These are phyloP conservation scores for Wallacemonas sp. DNA, from an alignment of 208 protist genomes.

Conservation along the genomic window DNA sequence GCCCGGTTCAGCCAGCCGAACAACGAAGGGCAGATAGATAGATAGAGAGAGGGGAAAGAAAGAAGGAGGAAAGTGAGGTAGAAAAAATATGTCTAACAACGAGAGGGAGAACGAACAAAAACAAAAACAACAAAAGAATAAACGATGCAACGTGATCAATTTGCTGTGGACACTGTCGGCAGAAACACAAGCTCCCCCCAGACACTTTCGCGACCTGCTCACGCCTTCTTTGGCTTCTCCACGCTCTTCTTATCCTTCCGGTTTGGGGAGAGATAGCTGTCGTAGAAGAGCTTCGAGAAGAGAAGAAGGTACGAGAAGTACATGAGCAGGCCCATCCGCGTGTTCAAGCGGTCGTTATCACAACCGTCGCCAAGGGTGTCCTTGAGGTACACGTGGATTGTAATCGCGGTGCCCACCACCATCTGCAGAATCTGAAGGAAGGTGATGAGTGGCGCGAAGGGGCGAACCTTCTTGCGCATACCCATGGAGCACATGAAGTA, in stretches of 20 bases:
- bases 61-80: neutral
- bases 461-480: conserved; percentile 30
- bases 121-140: neutral
- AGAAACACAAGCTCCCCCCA: neutral
- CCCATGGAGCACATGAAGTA: conserved; percentile 73
- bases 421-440: conserved; percentile 85
- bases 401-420: conserved; percentile 75
- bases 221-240: conserved; percentile 10
- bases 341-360: conserved; percentile 38
- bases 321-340: conserved; percentile 63
- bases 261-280: conserved; percentile 33
- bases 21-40: too few relatives aligned
- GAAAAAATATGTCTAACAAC: conserved; percentile 2
- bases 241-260: conserved; percentile 16
- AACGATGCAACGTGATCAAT: neutral
- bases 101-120: conserved; percentile 12
- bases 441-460: conserved; percentile 77
- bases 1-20: too few relatives aligned
- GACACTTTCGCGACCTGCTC: neutral
- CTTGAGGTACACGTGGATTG: conserved; percentile 36
- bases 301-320: conserved; percentile 86
- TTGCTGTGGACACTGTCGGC: neutral
- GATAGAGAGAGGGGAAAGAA: neutral
- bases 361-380: conserved; percentile 36
- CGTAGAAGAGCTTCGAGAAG: conserved; percentile 76